phyloP scores from a whole-genome alignment of 352 stramenopile genomes.

The Phytophthora boehmeriae region DNA sequence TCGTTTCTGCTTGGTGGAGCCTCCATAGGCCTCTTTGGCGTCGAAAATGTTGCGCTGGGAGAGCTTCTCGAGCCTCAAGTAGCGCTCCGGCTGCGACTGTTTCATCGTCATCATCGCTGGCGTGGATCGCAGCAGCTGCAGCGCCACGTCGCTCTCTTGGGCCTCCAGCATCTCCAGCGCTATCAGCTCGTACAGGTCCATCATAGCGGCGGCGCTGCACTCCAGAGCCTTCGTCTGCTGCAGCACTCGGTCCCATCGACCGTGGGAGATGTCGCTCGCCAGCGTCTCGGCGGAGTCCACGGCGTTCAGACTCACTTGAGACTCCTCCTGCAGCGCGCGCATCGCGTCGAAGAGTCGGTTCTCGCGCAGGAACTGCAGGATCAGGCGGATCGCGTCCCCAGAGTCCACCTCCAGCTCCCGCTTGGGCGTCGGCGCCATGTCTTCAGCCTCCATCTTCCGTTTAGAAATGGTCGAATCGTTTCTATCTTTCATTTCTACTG shows the following conservation, averaged over 20 bases:
- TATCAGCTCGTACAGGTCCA: conserved; percentile 91
- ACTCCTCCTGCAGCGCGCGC: conserved; percentile 86
- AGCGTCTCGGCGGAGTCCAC: conserved; percentile 89
- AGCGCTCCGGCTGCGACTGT: conserved; percentile 56
- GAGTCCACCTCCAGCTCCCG: conserved; percentile 65
- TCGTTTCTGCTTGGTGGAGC: conserved; percentile 76
- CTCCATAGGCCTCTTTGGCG: conserved; percentile 64
- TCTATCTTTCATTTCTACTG: not conserved
- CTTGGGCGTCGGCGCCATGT: not conserved
- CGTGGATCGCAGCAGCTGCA: conserved; percentile 60
- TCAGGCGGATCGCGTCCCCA: conserved; percentile 86
- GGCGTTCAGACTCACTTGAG: conserved; percentile 85
- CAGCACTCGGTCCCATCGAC: conserved; percentile 91
- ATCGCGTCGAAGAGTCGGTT: conserved; percentile 87
- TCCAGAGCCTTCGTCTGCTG: conserved; percentile 83
- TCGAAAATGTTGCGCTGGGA: conserved; percentile 74
- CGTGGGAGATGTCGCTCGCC: conserved; percentile 72
- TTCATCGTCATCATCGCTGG: conserved; percentile 59
- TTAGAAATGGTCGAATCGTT: no score
- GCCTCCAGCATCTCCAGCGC: conserved; percentile 89
- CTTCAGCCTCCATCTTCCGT: not conserved
- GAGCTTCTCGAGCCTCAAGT: conserved; percentile 76
- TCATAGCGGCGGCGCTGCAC: conserved; percentile 70
- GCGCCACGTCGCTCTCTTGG: conserved; percentile 78
- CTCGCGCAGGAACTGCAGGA: conserved; percentile 93